Conservation (phyloP, 2,329 filamentous ascomycete genomes). For the Periconia sp. region DNA sequence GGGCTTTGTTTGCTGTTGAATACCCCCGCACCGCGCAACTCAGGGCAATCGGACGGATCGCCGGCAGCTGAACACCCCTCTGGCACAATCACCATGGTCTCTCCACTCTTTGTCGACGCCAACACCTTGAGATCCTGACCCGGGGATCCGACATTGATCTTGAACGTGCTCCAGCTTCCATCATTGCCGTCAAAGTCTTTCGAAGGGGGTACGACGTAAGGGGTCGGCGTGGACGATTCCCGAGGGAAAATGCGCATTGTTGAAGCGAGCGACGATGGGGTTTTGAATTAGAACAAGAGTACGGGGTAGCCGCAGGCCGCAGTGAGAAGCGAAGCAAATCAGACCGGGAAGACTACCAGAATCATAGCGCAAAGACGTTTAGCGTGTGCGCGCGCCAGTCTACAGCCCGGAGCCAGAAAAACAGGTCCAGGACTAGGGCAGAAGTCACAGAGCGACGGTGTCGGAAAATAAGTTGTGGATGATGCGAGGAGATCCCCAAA, state of each 20-base stretch:
- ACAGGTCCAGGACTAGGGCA: too few relatives aligned
- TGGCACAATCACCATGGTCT: conserved; percentile 39
- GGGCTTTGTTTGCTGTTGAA: conserved; percentile 36
- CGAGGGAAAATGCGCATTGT: conserved; percentile 29
- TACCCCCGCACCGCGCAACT: conserved; percentile 35
- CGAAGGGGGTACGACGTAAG: conserved; percentile 41
- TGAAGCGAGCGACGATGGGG: conserved; percentile 15
- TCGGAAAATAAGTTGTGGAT: too few relatives aligned
- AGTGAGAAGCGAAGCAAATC: not conserved
- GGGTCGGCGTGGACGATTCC: conserved; percentile 20
- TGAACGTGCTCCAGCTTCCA: conserved; percentile 51
- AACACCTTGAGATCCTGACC: conserved; percentile 47
- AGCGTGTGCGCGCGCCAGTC: too few relatives aligned
- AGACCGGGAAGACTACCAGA: not conserved
- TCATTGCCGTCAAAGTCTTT: conserved; percentile 49
- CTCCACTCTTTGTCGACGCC: conserved; percentile 40
- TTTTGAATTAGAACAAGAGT: not conserved
- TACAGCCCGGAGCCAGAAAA: too few relatives aligned
- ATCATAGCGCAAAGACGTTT: too few relatives aligned
- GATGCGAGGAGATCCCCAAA: too few relatives aligned
- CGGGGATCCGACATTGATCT: conserved; percentile 47
- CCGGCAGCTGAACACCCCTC: conserved; percentile 39
- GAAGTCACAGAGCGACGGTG: too few relatives aligned
- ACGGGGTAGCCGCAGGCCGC: not conserved
- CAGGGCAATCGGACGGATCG: conserved; percentile 37